Base-by-base conservation (phyloP, 23 red algal species). In the Porphyridium purpureum region DNA sequence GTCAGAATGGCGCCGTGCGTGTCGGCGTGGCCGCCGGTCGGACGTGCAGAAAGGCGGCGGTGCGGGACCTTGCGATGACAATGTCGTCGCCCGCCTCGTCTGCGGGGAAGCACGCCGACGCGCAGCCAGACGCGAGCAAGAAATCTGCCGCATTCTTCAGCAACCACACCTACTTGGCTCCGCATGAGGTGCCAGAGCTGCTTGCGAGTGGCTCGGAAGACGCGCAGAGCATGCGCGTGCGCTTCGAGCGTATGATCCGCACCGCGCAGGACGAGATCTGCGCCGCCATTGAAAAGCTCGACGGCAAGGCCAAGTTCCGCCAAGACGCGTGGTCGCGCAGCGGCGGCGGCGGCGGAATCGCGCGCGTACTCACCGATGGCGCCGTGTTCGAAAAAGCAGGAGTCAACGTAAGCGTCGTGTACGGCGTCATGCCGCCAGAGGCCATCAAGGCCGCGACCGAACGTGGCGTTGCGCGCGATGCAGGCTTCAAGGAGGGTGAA, bases 301-400 rank as follows among this genome's bases (percentile, higher is more conserved):
- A 98, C 60, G 90, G 90, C 27, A 40, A 25, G 9, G 64, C 48
- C 30, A 85, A 67, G 14, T 98, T 98, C 49, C 61, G 57, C 55
- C 74, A 98, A 42, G 90, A 98, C 66, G 68, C 75, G 22, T 98
- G 90, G 90, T 57, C 82, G 38, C 79, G 90, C 24, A 60, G 57
- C 22, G 67, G 69, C 20, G 84, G 84, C 8, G 90, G 90, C 47
- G 90, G 90, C 31, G 90, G 90, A 6, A 98, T 98, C 27, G 85
- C 90, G 3, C 66, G 79, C 6, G 90, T 98, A 8, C 26, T 98
- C 7, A 78, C 85, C 28, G 53, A 78, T 24, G 90, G 90, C 35
- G n/a, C n/a, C n/a, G 90, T 98, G 22, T 98, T 98, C 71, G 90
- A 98, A 55, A 98, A 98, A 57, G 90, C 90, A 4, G 90, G 90